phyloP scores from a whole-genome alignment of 352 stramenopile genomes.

The Pythium pyrilobum region DNA sequence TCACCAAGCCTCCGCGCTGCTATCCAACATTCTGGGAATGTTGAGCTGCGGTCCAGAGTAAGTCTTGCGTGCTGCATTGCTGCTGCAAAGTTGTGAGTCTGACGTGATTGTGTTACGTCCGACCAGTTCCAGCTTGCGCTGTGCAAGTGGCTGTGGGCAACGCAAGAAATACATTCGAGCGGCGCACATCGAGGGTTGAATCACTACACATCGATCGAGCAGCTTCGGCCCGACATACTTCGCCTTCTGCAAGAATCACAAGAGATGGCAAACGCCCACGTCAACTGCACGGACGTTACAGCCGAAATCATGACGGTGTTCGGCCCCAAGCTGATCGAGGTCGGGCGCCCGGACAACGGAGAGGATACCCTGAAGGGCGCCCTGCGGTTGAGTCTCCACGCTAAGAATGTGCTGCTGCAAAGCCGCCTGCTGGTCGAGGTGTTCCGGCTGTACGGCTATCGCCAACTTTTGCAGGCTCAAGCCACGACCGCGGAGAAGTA shows the following conservation, averaged over 20 bases:
- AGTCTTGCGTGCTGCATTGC: neutral
- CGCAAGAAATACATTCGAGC: slow-evolving; percentile 23
- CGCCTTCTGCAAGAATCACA: slow-evolving; percentile 44
- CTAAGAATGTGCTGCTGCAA: slow-evolving; percentile 75
- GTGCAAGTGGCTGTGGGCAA: slow-evolving; percentile 76
- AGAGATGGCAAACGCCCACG: slow-evolving; percentile 31
- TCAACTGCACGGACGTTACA: slow-evolving; percentile 50
- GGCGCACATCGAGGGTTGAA: neutral
- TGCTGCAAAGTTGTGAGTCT: neutral
- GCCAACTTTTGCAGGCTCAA: slow-evolving; percentile 32
- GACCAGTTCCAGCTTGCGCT: slow-evolving; percentile 59
- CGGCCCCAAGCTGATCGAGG: slow-evolving; percentile 41
- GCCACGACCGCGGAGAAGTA: slow-evolving; percentile 49
- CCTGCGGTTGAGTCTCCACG: slow-evolving; percentile 40
- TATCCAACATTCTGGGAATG: slow-evolving; percentile 40
- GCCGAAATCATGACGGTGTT: slow-evolving; percentile 70
- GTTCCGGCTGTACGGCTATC: slow-evolving; percentile 43
- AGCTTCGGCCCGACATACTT: slow-evolving; percentile 35
- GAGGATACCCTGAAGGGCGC: slow-evolving; percentile 61
- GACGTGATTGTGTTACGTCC: neutral
- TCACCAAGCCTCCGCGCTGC: slow-evolving; percentile 33
- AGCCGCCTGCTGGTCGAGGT: slow-evolving; percentile 49
- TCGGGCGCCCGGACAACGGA: slow-evolving; percentile 33
- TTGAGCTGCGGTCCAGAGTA: slow-evolving; percentile 57
- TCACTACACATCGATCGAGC: slow-evolving; percentile 30